Evolutionary conservation across 2,329 filamentous ascomycete species (phyloP), one percentile per base, ranked within the genome.

Genomic region (Chalaropsis ovoidea): DNA sequence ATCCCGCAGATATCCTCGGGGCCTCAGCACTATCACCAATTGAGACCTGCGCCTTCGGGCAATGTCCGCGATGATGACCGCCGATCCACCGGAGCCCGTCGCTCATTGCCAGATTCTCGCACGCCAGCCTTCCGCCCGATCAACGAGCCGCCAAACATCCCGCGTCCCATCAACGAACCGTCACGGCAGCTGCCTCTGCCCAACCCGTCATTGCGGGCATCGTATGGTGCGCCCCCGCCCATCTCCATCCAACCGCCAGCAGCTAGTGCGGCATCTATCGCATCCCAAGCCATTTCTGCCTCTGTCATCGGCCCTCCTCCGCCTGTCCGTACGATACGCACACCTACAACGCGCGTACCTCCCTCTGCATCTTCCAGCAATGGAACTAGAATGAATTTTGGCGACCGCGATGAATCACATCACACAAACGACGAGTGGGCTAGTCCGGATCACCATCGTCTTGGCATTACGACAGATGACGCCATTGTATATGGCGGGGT

Each of bases 401-500:
- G 39, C 15, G 54, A 60, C 4, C 27, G 41, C 4, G 45, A 39
- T 17, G 65, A 67, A 11, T 13, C 63, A 24, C 61, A 61, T 7
- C 47, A 49, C 5, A 17, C 62, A 8, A 64, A 61, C 15, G 52
- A 65, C 17, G 39, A 22, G 24, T 67, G 63, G 63, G 61, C 41
- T 8, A 52, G 62, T 52, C 56, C 35, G 1, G 63, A 64, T 22
- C 52, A 49, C 0, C 60, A 63, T 19, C 63, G 60, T 35, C 43
- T 60, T 15, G 43, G 35, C 6, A 22, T 62, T 10, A 63, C 60
- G 3, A 76, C 73, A 2, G 78, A 84, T 17, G 80, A 84, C 24
- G 78, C 80, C 64, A 86, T 83, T 73, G 79, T 83, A 17, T 80
- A 82, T 69, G 77, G 78, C 31, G 83, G 83, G 27, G 75, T 85